Evolutionary conservation across 2,329 filamentous ascomycete species (phyloP).

Genomic region (Hymenoscyphus occultus): DNA sequence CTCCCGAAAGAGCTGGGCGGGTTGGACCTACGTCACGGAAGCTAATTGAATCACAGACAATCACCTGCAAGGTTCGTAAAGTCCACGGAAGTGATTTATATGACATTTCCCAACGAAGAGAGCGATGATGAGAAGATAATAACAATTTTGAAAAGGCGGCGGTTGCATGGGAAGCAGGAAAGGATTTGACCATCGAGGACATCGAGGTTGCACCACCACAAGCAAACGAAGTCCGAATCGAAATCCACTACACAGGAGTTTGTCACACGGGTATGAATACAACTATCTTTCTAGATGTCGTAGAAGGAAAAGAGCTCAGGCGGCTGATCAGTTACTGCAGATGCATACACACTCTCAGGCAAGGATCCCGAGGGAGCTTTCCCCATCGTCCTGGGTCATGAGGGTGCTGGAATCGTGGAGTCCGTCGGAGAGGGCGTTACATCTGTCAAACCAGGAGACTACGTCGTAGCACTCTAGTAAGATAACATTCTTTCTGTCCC

Average conservation of each 20-base stretch:
- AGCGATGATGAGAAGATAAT: slow-evolving; percentile 13
- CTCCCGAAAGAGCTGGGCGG: background rate
- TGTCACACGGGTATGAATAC: slow-evolving; percentile 79
- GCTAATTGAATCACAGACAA: slow-evolving; percentile 27
- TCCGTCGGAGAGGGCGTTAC: slow-evolving; percentile 94
- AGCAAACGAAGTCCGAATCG: slow-evolving; percentile 92
- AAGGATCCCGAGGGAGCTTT: slow-evolving; percentile 97
- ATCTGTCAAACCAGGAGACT: slow-evolving; percentile 88
- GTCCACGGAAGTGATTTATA: background rate
- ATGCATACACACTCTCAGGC: slow-evolving; percentile 91
- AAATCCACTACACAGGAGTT: slow-evolving; percentile 97
- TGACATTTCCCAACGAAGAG: background rate
- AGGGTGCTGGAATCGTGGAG: slow-evolving; percentile 89
- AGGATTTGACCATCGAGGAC: slow-evolving; percentile 85
- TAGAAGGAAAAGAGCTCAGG: slow-evolving; percentile 6
- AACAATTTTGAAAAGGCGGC: slow-evolving; percentile 59
- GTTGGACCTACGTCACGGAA: background rate
- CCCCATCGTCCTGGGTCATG: slow-evolving; percentile 84
- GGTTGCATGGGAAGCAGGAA: slow-evolving; percentile 94
- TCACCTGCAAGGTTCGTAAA: slow-evolving; percentile 37
- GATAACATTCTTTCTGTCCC: slow-evolving; percentile 17
- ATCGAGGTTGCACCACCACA: slow-evolving; percentile 86
- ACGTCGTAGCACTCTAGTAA: slow-evolving; percentile 85
- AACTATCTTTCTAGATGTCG: slow-evolving; percentile 23
- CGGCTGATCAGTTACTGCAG: slow-evolving; percentile 41